phyloP scores from a whole-genome alignment of 2,329 filamentous ascomycete species.

The Knufia fluminis region DNA sequence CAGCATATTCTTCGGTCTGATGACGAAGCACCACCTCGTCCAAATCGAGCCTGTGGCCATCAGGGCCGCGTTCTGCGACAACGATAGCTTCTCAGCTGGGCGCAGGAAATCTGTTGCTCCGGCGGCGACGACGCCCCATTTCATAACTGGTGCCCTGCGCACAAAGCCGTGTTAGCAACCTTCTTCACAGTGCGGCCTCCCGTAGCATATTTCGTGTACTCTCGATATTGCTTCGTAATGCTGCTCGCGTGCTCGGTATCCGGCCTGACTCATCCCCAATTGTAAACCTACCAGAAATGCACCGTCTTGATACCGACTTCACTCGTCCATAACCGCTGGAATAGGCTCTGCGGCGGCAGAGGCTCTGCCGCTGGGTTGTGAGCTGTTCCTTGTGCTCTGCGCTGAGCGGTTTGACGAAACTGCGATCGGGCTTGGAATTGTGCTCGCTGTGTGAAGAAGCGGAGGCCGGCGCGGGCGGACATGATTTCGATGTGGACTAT shows the following conservation, averaged over 20 bases:
- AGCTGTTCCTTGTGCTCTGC: slow-evolving; percentile 64
- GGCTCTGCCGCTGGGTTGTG: slow-evolving; percentile 36
- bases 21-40: slow-evolving; percentile 98
- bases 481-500: slow-evolving; percentile 30
- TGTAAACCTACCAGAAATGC: slow-evolving; percentile 76
- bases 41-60: slow-evolving; percentile 90
- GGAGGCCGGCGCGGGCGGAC: slow-evolving; percentile 50
- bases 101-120: slow-evolving; percentile 86
- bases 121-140: slow-evolving; percentile 87
- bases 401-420: slow-evolving; percentile 42
- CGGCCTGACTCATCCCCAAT: not conserved
- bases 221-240: no score
- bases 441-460: slow-evolving; percentile 46
- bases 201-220: not conserved
- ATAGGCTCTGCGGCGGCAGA: slow-evolving; percentile 37
- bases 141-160: slow-evolving; percentile 85
- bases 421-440: slow-evolving; percentile 37
- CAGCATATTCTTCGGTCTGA: slow-evolving; percentile 87
- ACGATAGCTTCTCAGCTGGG: slow-evolving; percentile 82
- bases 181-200: not conserved
- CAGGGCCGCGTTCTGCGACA: slow-evolving; percentile 85
- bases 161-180: not conserved
- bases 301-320: slow-evolving; percentile 82
- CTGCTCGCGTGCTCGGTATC: not conserved
- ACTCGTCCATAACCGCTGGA: slow-evolving; percentile 76